These are phyloP conservation scores for Dioscorea dumetorum DNA, from an alignment of 106 monocot species.

Conservation along the genomic window DNA sequence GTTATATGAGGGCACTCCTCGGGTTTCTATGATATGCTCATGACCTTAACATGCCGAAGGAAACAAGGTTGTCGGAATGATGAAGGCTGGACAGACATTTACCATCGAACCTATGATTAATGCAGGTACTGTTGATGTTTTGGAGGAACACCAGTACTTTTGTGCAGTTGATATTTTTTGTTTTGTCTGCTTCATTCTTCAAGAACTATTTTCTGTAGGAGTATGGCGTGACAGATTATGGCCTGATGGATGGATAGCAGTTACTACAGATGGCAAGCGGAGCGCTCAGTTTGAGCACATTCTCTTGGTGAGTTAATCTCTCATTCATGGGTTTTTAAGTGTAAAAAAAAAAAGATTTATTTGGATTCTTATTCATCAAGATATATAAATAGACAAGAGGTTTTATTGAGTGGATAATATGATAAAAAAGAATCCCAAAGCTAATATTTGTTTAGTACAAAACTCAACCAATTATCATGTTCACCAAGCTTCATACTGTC, in stretches of 20 bases:
- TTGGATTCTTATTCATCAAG: too few relatives aligned
- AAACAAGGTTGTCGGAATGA: conserved; percentile 98
- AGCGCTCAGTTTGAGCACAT: conserved; percentile 99
- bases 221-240: conserved; percentile 89
- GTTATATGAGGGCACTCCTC: too few relatives aligned
- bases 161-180: neutral
- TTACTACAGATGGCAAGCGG: conserved; percentile 88
- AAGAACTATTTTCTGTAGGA: conserved; percentile 30
- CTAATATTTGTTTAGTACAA: too few relatives aligned
- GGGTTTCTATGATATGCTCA: too few relatives aligned
- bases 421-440: too few relatives aligned
- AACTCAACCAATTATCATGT: too few relatives aligned
- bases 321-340: too few relatives aligned
- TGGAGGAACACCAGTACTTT: neutral
- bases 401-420: too few relatives aligned
- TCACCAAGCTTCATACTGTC: too few relatives aligned
- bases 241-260: conserved; percentile 98
- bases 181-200: neutral
- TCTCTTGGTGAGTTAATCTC: conserved; percentile 58
- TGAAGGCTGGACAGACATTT: conserved; percentile 98
- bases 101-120: conserved; percentile 99
- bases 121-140: conserved; percentile 37
- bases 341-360: too few relatives aligned
- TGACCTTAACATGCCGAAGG: conserved; percentile 33
- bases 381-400: too few relatives aligned